These are phyloP conservation scores for Drechmeria coniospora DNA, from an alignment of 2,329 filamentous ascomycete genomes.

Conservation along the genomic window DNA sequence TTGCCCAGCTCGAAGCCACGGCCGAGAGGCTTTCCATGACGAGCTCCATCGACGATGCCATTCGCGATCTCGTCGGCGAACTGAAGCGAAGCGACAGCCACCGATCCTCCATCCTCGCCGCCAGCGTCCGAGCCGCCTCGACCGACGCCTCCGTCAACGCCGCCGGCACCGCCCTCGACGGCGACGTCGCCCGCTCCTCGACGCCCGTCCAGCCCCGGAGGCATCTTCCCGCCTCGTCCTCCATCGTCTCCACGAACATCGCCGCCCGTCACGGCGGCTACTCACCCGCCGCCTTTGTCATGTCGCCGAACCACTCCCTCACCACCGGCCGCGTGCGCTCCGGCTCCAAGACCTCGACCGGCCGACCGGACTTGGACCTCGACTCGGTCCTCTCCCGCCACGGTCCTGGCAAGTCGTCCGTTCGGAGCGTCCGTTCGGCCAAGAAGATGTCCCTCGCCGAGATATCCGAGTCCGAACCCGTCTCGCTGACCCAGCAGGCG, in stretches of 20 bases:
- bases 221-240: slow-evolving; percentile 35
- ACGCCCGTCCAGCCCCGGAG: slow-evolving; percentile 20
- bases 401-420: slow-evolving; percentile 38
- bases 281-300: slow-evolving; percentile 51
- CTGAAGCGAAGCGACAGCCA: slow-evolving; percentile 55
- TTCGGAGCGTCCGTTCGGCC: slow-evolving; percentile 30
- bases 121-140: slow-evolving; percentile 22
- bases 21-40: slow-evolving; percentile 60
- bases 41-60: slow-evolving; percentile 64
- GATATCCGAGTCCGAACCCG: slow-evolving; percentile 41
- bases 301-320: slow-evolving; percentile 50
- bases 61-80: slow-evolving; percentile 55
- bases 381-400: slow-evolving; percentile 29
- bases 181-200: slow-evolving; percentile 2
- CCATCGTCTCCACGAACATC: slow-evolving; percentile 56
- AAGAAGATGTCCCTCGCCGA: slow-evolving; percentile 36
- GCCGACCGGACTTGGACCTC: slow-evolving; percentile 24
- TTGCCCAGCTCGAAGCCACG: slow-evolving; percentile 59
- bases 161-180: slow-evolving; percentile 1
- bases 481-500: slow-evolving; percentile 32
- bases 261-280: slow-evolving; percentile 54
- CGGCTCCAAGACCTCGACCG: slow-evolving; percentile 34
- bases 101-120: slow-evolving; percentile 44
- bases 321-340: slow-evolving; percentile 40
- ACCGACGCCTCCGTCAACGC: slow-evolving; percentile 10